These are phyloP conservation scores for Diaporthe caulivora DNA, from an alignment of 2,329 filamentous ascomycete species.

Conservation along the genomic window DNA sequence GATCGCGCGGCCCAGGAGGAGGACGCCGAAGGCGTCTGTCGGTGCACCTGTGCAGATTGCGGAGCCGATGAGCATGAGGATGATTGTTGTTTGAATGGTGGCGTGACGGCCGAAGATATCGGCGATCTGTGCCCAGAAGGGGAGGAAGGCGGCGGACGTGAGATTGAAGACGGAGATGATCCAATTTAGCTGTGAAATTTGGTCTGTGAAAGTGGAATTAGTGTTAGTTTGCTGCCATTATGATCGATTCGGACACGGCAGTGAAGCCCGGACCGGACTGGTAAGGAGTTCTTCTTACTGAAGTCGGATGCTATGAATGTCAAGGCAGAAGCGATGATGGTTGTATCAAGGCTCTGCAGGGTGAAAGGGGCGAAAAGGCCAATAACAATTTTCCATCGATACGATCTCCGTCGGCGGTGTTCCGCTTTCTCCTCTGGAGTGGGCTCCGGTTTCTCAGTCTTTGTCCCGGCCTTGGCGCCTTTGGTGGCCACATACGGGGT, in stretches of 20 bases:
- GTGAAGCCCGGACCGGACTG: not conserved
- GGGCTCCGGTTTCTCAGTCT: constrained; percentile 28
- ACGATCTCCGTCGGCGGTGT: constrained; percentile 49
- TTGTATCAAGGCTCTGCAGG: constrained; percentile 73
- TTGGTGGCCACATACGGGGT: not conserved
- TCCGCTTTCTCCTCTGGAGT: constrained; percentile 48
- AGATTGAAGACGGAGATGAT: constrained; percentile 78
- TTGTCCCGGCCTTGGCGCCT: not conserved
- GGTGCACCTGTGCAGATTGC: constrained; percentile 71
- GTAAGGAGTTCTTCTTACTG: constrained; percentile 53
- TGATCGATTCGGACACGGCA: not conserved
- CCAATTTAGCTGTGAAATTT: constrained; percentile 74
- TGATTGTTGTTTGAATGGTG: constrained; percentile 67
- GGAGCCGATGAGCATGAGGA: constrained; percentile 70
- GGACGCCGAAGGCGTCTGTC: constrained; percentile 65
- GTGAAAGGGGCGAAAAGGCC: constrained; percentile 72
- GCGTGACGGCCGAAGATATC: constrained; percentile 75
- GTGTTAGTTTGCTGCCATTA: not conserved
- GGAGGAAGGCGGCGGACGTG: constrained; percentile 75
- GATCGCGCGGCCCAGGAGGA: constrained; percentile 73
- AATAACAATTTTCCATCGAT: constrained; percentile 70
- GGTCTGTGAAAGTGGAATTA: constrained; percentile 49
- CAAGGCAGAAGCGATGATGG: constrained; percentile 71
- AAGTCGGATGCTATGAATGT: constrained; percentile 76
- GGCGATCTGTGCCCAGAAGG: constrained; percentile 73